Conservation (phyloP, 169 alveolate species). For the Plasmodium malariae region DNA sequence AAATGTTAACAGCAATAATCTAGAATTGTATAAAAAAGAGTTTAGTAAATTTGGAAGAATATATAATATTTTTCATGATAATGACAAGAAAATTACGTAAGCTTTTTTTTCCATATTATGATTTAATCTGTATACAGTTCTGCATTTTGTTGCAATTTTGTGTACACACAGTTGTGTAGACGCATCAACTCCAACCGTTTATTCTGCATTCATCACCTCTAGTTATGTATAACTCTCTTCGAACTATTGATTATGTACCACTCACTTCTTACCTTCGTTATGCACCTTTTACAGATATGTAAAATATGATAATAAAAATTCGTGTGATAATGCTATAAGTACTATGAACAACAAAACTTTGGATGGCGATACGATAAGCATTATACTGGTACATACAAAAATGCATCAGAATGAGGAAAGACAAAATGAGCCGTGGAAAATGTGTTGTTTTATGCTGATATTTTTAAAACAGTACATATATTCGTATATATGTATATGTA, state of each 20-base stretch:
- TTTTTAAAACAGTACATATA: background rate
- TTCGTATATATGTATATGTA: too few species aligned
- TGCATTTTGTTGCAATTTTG: too few species aligned
- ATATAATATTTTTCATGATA: slow-evolving; percentile 35
- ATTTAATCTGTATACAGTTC: background rate
- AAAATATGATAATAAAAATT: slow-evolving; percentile 52
- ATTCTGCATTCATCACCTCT: too few species aligned
- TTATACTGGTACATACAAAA: slow-evolving; percentile 24
- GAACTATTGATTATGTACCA: background rate
- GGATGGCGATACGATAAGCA: slow-evolving; percentile 39
- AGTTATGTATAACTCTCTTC: too few species aligned
- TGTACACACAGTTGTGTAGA: too few species aligned
- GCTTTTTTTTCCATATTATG: background rate
- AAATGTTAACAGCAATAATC: slow-evolving; percentile 45
- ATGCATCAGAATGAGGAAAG: background rate
- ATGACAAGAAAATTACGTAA: slow-evolving; percentile 64
- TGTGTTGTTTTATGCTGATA: background rate
- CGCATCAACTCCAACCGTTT: too few species aligned
- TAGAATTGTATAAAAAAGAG: slow-evolving; percentile 54
- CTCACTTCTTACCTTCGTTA: background rate
- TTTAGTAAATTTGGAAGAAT: slow-evolving; percentile 55
- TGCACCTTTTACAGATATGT: slow-evolving; percentile 15
- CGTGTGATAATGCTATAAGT: slow-evolving; percentile 63
- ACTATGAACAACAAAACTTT: slow-evolving; percentile 33
- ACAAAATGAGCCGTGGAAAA: background rate